Evolutionary conservation across 2,329 filamentous ascomycete genomes (phyloP), one percentile per base, ranked within the genome.

Genomic region (Berkeleyomyces rouxiae): DNA sequence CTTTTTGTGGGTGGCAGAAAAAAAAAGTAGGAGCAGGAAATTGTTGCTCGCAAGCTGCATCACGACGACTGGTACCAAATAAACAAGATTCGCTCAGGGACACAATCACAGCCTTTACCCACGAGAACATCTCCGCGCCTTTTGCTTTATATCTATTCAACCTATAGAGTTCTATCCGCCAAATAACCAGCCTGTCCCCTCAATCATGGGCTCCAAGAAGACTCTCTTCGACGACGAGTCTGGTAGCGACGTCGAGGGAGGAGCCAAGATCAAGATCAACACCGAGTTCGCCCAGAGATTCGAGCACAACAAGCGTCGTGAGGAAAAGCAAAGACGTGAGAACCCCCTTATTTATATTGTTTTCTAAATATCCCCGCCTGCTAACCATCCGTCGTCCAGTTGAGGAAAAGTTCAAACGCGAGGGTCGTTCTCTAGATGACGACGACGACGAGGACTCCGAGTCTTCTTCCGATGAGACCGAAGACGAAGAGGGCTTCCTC

Each of bases 291-390:
- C 93, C 51, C 83, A 82, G 68, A 81, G 89, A 47, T 97, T 96
- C 69, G 93, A 99, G 73, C 82, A 97, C 75, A 99, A 99, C 76
- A 96, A 97, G 77, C 96, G 96, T 76, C 83, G 92, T 64, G 91
- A 95, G 71, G 93, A 99, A 72, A 77, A 84, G 66, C 85, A 90
- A 13, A 80, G 82, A 70, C 73, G 85, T 87, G 70, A 69, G 82
- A 43, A 57, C 7, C 33, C 5, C 51, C 42, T 40, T 23, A 2
- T 23, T 23, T 23, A 23, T 23, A 23, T 11, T 42, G 6, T 11
- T 42, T 42, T 3, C 10, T 42, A 7, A 7, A 7, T 11, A 11
- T 42, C 40, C 40, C 10, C 40, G 40, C 10, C 7, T 42, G 7
- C 10, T 42, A 11, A 7, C 40, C 49, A 3, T n/a, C 16, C 42